A percentile compares a stretch with the other conserved stretches of the same genome.
Conservation (phyloP, 257 asterid species). For the Solanum pimpinellifolium region DNA sequence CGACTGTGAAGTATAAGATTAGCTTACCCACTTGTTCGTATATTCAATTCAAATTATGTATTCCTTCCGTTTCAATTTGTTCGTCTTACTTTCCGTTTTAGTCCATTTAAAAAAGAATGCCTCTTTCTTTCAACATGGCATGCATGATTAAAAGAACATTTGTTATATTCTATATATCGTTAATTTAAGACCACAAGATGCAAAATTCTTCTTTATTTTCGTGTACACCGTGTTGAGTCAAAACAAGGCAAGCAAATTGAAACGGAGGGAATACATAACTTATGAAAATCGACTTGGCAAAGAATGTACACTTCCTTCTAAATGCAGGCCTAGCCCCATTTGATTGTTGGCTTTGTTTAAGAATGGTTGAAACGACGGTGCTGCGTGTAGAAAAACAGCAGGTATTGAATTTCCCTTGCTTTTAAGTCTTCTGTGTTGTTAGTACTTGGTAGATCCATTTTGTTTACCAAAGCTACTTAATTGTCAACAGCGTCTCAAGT, state of each 20-base stretch:
- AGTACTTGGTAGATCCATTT: not conserved
- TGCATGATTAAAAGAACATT: not conserved
- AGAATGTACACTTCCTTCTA: conserved; percentile 61
- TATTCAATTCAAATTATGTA: not conserved
- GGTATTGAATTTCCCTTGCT: conserved; percentile 11
- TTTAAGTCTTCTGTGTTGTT: not conserved
- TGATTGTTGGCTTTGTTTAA: conserved; percentile 91
- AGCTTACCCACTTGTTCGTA: not conserved
- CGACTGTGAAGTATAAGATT: not conserved
- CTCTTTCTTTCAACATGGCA: not conserved
- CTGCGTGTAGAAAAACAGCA: conserved; percentile 82
- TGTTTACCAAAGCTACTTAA: too few species aligned
- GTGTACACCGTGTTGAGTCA: not conserved
- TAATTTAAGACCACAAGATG: not conserved
- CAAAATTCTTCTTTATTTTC: not conserved
- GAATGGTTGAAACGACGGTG: conserved; percentile 24
- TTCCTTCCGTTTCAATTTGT: not conserved
- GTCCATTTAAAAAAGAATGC: not conserved
- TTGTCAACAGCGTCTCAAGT: too few species aligned
- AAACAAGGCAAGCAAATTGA: not conserved
- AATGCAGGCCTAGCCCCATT: conserved; percentile 88
- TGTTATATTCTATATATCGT: too few species aligned
- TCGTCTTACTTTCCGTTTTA: not conserved
- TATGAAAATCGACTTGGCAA: conserved; percentile 43
- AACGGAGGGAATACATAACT: not conserved